Evolutionary conservation across 768 basidiomycete species (phyloP).

Genomic region (Panaeolus papilionaceus): DNA sequence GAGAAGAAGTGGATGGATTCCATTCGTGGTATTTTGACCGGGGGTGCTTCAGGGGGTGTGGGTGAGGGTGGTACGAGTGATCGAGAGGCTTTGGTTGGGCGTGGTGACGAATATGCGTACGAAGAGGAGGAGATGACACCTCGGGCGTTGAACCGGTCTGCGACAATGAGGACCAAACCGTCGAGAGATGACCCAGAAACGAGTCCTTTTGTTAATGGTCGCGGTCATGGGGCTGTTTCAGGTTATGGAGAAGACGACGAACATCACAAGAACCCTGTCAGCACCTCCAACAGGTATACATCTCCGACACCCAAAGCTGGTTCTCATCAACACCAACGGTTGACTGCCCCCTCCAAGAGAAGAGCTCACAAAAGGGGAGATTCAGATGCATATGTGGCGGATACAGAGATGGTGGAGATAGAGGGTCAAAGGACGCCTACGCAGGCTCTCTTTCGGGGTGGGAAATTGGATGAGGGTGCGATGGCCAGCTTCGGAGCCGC

Average conservation of each 20-base stretch:
- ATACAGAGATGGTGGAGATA: not conserved
- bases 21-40: constrained; percentile 31
- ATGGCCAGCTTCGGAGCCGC: constrained; percentile 9
- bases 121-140: constrained; percentile 13
- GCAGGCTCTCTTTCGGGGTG: not conserved
- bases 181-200: not conserved
- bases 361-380: constrained; percentile 31
- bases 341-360: constrained; percentile 21
- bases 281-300: not conserved
- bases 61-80: constrained; percentile 10
- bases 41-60: constrained; percentile 24
- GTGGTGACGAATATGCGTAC: not conserved
- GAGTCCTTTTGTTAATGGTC: not conserved
- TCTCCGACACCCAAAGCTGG: not conserved
- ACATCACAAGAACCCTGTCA: not conserved
- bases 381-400: constrained; percentile 32
- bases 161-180: not conserved
- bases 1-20: constrained; percentile 41
- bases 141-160: constrained; percentile 1
- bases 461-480: not conserved
- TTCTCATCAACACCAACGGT: not conserved
- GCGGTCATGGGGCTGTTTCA: not conserved
- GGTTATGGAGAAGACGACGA: not conserved
- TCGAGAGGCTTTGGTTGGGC: constrained; percentile 6
- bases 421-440: constrained; percentile 3